Evolutionary conservation across 2,329 filamentous ascomycete species (phyloP), one percentile per base, ranked within the genome.

Genomic region (Aspergillus glaucus): DNA sequence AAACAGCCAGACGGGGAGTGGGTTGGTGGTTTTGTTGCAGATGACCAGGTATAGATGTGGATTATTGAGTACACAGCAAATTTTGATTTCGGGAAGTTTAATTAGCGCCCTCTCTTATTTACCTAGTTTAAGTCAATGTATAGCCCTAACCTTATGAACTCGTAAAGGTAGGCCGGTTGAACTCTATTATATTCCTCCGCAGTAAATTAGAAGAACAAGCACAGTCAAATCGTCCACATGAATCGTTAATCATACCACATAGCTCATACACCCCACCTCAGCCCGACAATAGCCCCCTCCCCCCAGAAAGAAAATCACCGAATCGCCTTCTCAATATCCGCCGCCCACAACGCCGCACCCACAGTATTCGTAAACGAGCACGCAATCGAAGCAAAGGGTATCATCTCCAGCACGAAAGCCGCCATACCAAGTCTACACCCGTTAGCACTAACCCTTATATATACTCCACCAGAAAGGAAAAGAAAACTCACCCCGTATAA

Each of bases 331-430:
- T 94, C 89, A 50, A 94, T 80, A 66, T 94, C 90, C 15, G 88
- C 87, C 37, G 92, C 91, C 90, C 90, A 96, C n/a, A 97, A 73
- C 6, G 92, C 92, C 47, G 91, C 92, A 6, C 90, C 92, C 50
- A 95, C 89, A 1, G 88, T 86, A 67, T 95, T 96, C 14, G 90
- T 95, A 67, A 94, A 96, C 0, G 86, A 79, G 62, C 95, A 95
- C 52, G 92, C 78, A 46, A 95, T 86, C 5, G 87, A 91, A 6
- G 79, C 82, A 52, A 96, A 73, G 0, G 92, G 92, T 2, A 96
- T 72, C 75, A 95, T 85, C 65, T 96, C 90, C 3, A 96, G 77
- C 1, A 93, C 70, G 43, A 87, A 88, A 4, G 89, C 86, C 2
- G 88, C 81, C 49, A 95, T 87, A 6, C 91, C 94, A 55, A 80